Percentiles rank a stretch among this genome's conserved stretches.
Evolutionary conservation across 495 filamentous ascomycete species (phyloP).

Genomic region (Staphylotrichum tortipilum): DNA sequence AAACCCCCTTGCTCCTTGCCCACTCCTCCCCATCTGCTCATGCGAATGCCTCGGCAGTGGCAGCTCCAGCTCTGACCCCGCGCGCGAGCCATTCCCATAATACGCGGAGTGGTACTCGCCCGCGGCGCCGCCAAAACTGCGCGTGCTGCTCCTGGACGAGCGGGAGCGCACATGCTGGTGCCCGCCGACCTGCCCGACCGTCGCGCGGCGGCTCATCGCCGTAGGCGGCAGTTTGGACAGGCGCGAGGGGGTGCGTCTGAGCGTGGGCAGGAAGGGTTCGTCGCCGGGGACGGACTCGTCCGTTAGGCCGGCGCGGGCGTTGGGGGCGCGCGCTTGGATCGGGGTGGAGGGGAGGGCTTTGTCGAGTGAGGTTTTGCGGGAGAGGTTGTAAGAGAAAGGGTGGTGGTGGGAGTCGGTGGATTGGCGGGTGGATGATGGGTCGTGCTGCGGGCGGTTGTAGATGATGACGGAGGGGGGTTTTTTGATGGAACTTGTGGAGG

Average conservation of each 20-base stretch:
- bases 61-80: conserved; percentile 17
- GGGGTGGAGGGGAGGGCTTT: conserved; percentile 32
- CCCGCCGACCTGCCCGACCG: too few species aligned
- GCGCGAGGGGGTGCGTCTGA: conserved; percentile 33
- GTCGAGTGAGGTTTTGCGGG: conserved; percentile 31
- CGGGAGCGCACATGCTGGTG: conserved; percentile 26
- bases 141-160: conserved; percentile 34
- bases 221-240: conserved; percentile 35
- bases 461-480: conserved; percentile 40
- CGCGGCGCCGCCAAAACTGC: conserved; percentile 24
- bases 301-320: conserved; percentile 39
- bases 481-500: conserved; percentile 31
- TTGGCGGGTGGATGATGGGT: conserved; percentile 8
- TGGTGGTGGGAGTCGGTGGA: conserved; percentile 31
- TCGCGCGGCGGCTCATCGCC: conserved; percentile 18
- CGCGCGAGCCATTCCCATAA: background rate
- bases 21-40: conserved; percentile 6
- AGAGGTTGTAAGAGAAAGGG: conserved; percentile 15
- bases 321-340: conserved; percentile 39
- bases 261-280: conserved; percentile 34
- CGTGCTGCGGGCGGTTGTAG: conserved; percentile 26
- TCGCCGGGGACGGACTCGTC: conserved; percentile 42
- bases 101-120: conserved; percentile 21
- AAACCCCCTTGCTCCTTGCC: too few species aligned
- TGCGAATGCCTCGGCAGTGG: conserved; percentile 19